phyloP scores from a whole-genome alignment of 495 filamentous ascomycete species.

The Talaromyces trachyspermus region DNA sequence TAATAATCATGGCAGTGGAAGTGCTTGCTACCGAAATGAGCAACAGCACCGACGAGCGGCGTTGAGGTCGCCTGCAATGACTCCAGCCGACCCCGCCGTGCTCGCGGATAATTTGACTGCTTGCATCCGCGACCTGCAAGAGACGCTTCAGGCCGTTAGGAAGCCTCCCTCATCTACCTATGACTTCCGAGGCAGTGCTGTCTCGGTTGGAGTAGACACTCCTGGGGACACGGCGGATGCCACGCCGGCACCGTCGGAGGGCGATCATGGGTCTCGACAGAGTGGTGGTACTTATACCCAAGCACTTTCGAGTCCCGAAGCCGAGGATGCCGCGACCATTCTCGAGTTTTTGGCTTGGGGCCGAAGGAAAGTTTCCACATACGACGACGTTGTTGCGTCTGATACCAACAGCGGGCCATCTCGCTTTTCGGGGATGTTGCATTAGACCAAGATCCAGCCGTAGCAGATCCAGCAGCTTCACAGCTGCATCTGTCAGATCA shows the following conservation, averaged over 20 bases:
- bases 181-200: constrained; percentile 11
- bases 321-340: constrained; percentile 34
- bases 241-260: background rate
- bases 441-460: constrained; percentile 6
- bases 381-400: constrained; percentile 17
- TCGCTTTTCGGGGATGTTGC: constrained; percentile 13
- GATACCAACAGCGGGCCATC: background rate
- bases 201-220: constrained; percentile 7
- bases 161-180: background rate
- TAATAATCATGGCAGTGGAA: background rate
- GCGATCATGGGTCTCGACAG: background rate
- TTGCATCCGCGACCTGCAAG: constrained; percentile 6
- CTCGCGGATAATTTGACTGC: constrained; percentile 12
- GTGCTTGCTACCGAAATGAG: constrained; percentile 3
- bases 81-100: background rate
- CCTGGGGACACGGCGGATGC: constrained; percentile 4
- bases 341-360: constrained; percentile 39
- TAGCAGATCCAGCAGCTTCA: background rate
- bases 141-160: constrained; percentile 17
- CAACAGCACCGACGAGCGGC: constrained; percentile 10
- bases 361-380: constrained; percentile 29
- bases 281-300: background rate
- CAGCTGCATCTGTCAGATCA: constrained; percentile 4
- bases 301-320: constrained; percentile 6
- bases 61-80: background rate